Base-by-base conservation (phyloP, 495 filamentous ascomycete species). In the Penicillium nucicola region DNA sequence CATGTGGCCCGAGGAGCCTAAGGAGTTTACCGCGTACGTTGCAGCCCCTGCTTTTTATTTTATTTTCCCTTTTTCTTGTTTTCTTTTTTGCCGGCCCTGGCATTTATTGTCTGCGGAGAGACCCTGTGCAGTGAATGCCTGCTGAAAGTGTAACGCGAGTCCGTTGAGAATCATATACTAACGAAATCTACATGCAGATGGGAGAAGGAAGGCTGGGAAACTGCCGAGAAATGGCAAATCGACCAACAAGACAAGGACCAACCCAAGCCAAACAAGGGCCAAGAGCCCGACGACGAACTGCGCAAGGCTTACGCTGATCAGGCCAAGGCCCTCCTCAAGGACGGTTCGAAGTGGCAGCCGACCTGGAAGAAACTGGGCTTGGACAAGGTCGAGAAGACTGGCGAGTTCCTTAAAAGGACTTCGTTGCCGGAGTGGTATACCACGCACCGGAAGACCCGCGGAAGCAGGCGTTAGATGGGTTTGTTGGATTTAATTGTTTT, bases 1-100 rank as follows among this genome's bases (percentile, higher is more conserved):
- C 77, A 81, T 85, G 49, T 96, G 87, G 84, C 92, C 92, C 6
- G 75, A 82, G 50, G 69, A 67, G 58, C 84, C 84, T 15, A 67
- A 76, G 56, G 77, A 86, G 56, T 69, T 77, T 45, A 58, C 67
- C 46, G 54, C 65, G 79, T 88, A 79, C 52, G 81, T 77, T 30
- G 5, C 34, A 12, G n/a, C 6, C 3, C 17, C 25, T 28, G 25
- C n/a, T 5, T 3, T n/a, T n/a, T n/a, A n/a, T n/a, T n/a, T n/a
- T n/a, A n/a, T n/a, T n/a, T n/a, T n/a, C n/a, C n/a, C n/a, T n/a
- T n/a, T 38, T 44, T 39, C 31, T 33, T n/a, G 5, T 33, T 28
- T 40, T 2, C 37, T 5, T 48, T 19, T 28, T 55, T 17, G 31
- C 45, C 28, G 43, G 49, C 15, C 32, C 28, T 25, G 8, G 15